phyloP scores from a whole-genome alignment of 805 yeast species.

The Lipomyces mesembrius region DNA sequence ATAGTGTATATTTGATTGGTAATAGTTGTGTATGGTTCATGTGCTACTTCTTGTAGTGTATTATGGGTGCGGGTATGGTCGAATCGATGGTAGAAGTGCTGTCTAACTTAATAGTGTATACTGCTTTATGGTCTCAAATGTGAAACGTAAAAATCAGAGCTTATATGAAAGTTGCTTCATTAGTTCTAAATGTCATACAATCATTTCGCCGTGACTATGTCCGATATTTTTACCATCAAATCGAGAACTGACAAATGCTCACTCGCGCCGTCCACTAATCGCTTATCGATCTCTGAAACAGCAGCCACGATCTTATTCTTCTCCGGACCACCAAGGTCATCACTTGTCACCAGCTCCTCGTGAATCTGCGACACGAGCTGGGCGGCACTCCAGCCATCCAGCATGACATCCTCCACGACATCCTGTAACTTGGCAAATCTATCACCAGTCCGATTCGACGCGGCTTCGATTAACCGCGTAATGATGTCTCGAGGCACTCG shows the following conservation, averaged over 20 bases:
- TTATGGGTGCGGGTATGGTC: neutral
- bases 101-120: neutral
- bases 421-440: slow-evolving; percentile 40
- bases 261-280: slow-evolving; percentile 82
- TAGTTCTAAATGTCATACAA: neutral
- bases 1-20: neutral
- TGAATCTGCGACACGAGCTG: slow-evolving; percentile 75
- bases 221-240: slow-evolving; percentile 27
- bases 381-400: slow-evolving; percentile 80
- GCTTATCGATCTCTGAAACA: slow-evolving; percentile 74
- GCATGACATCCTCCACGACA: slow-evolving; percentile 56
- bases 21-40: neutral
- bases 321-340: slow-evolving; percentile 53
- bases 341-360: slow-evolving; percentile 64
- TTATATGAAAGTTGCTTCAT: neutral
- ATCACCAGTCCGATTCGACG: slow-evolving; percentile 36
- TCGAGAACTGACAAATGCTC: slow-evolving; percentile 83
- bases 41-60: neutral
- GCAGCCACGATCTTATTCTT: slow-evolving; percentile 69
- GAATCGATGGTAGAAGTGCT: neutral
- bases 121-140: neutral
- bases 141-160: neutral
- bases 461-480: slow-evolving; percentile 48
- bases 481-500: slow-evolving; percentile 61
- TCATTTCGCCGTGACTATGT: slow-evolving; percentile 9